Evolutionary conservation across 1,284 basidiomycete genomes (phyloP), one percentile per base, ranked within the genome.

Genomic region (Ceratobasidium theobromae): DNA sequence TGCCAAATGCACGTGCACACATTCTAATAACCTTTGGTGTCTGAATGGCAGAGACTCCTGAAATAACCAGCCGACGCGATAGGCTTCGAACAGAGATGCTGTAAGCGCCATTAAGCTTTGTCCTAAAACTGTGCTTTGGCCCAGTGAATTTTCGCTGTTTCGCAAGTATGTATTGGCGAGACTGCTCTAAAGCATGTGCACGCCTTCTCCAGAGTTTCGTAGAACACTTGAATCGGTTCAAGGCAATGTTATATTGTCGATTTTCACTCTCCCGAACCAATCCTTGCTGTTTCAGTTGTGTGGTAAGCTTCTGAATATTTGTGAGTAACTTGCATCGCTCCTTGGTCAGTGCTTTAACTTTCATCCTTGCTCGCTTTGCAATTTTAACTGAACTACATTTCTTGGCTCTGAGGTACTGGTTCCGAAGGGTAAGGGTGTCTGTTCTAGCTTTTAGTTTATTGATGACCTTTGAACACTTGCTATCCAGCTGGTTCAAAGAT

Each of bases 11-110:
- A 28, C 1, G 12, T 9, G 41, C 43, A 46, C 55, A 58, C 28
- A 58, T 58, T 40, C 18, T 12, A 27, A 58, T 58, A 1, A 58
- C 55, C 32, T 58, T 58, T 38, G 55, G 55, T 14, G 38, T 23
- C 32, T 60, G 57, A 2, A 35, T 16, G 3, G 57, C 43, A 21
- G 57, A 45, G 9, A 60, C 57, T 21, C 57, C 57, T 2, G 43
- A 33, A 43, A 60, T 60, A 5, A 60, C 33, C 2, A 60, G 57
- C 43, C 45, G 23, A 21, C 45, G 45, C 5, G 16, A 60, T 12
- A 49, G 30, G 18, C 57, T 48, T 23, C 45, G 30, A 49, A 60
- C 33, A 18, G 16, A 32, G 23, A 23, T 32, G 30, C 16, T 27
- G 12, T 49, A 60, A 21, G 45, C 45, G 23, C 45, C 21, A 16